Evolutionary conservation across 371 early-diverging fungal species (phyloP).

Genomic region (Rhizopus delemar): DNA sequence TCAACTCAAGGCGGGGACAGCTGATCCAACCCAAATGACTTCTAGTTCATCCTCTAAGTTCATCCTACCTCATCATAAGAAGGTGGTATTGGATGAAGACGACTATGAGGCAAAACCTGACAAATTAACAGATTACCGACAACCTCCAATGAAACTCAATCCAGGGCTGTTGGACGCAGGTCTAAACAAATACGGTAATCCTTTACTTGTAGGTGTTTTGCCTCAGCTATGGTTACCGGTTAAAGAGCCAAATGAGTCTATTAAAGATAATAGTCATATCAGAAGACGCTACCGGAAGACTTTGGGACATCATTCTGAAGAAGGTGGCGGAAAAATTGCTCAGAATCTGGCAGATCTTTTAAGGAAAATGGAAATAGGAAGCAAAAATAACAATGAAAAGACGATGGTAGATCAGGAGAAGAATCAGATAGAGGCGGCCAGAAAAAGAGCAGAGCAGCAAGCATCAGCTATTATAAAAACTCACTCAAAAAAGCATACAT

Average conservation of each 20-base stretch:
- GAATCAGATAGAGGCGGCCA: not conserved
- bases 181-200: constrained; percentile 66
- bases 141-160: constrained; percentile 72
- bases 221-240: constrained; percentile 79
- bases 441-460: not conserved
- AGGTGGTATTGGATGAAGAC: constrained; percentile 57
- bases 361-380: constrained; percentile 27
- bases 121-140: constrained; percentile 60
- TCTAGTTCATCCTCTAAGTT: not conserved
- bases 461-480: no score
- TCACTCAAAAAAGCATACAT: no score
- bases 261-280: constrained; percentile 9
- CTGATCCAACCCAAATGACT: not conserved
- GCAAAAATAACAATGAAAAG: not conserved
- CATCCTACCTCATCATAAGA: constrained; percentile 15
- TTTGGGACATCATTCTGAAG: not conserved
- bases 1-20: constrained; percentile 7
- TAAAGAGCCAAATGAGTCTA: constrained; percentile 21
- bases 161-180: constrained; percentile 75
- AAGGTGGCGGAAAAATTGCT: constrained; percentile 21
- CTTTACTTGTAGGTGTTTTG: constrained; percentile 65
- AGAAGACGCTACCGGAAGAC: not conserved
- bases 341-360: constrained; percentile 32
- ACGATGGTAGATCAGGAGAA: no score
- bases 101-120: constrained; percentile 67